Base-by-base conservation (phyloP, 805 yeast species). In the Candida chauliodis region DNA sequence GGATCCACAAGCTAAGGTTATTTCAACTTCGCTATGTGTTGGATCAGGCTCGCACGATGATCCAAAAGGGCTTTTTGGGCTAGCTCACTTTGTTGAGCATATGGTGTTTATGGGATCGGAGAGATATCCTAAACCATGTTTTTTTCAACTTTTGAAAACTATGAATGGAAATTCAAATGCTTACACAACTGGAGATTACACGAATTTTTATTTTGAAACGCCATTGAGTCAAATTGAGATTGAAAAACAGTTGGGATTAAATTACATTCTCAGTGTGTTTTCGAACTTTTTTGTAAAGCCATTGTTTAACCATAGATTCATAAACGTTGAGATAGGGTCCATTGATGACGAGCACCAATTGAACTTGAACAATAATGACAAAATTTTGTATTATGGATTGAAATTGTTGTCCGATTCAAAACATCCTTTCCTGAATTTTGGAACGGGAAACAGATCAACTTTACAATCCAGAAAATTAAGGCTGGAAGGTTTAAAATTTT, bases 11-110 rank as follows among this genome's bases (percentile, higher is more conserved):
- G 75, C 78, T 11, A 79, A 76, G 30, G 48, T 71, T 10, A 81
- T 84, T 3, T 73, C 93, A 0, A 81, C 85, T 14, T 79, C 95
- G 1, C 50, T 91, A 5, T 76, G 86, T 26, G 87, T 89, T 2
- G 81, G 81, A 3, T 68, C 86, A 0, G 99, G 99, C 7, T 80
- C 95, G 2, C 81, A 79, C 51, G 70, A 79, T 33, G 97, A 91
- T 47, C 91, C 95, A 0, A 66, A 62, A 5, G 71, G 70, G 4
- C 48, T 83, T 1, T 79, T 79, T 0, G 99, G 99, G 0, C 53
- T 91, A 25, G 98, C 98, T 0, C 99, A 91, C 63, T 36, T 55
- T 40, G 42, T 56, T 43, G 56, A 58, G 41, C 56, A 52, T 41
- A 32, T 53, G 43, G 38, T 56, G 18, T 64, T 54, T 45, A 45